Evolutionary conservation across 345 rosid species (phyloP), one percentile per base, ranked within the genome.

Genomic region (Lepidium sativum): DNA sequence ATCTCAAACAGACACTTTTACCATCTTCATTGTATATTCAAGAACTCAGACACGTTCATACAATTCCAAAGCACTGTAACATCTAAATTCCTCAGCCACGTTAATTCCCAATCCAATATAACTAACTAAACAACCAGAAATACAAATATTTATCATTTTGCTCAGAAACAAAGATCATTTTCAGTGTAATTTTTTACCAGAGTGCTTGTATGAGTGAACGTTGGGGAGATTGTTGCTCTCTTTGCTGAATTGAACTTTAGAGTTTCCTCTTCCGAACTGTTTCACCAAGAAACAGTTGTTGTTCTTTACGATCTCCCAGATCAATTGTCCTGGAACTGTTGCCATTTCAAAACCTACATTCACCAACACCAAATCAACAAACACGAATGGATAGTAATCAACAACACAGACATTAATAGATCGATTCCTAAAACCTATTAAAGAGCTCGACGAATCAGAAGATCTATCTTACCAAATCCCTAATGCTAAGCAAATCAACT

Each of bases 221-320:
- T 88, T 88, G 79, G 69, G 79, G 54, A 88, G 90, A 51, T 88
- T 88, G 80, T 88, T 88, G 20, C 54, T 60, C 75, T 88, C 96
- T 39, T 84, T 88, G 80, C 96, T 88, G 65, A 88, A 88, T 66
- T 60, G 81, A 7, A 86, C 57, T 50, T 80, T 59, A 2, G 90
- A 79, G 39, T 73, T 75, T 48, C 96, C 96, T 38, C 82, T 72
- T 0, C 92, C 92, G 16, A 86, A 88, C 80, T 88, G 88, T 51
- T 84, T 86, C 47, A 88, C 90, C 69, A 88, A 69, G 68, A 86
- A 88, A 25, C 71, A 86, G 63, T 84, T 88, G 84, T 84, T 86
- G 5, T 54, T 84, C 84, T 88, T 88, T 57, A 88, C 87, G 3
- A 86, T 79, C 86, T 88, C 90, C 96, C 92, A 88, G 37, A 88